These are phyloP conservation scores for Sclerotinia subarctica DNA, from an alignment of 2,329 filamentous ascomycete species.

Conservation along the genomic window DNA sequence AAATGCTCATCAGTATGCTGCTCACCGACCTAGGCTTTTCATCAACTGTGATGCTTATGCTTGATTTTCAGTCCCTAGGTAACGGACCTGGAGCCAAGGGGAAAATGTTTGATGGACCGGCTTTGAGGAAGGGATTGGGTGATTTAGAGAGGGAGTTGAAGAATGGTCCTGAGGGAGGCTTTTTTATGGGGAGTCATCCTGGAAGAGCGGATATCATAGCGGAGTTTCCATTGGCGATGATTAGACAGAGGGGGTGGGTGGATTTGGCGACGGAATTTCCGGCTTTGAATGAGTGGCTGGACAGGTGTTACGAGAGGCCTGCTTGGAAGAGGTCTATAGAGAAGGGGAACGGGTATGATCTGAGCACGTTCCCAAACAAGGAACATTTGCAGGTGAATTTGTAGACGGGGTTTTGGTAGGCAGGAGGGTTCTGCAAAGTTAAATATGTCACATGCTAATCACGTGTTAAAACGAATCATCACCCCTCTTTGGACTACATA, in stretches of 20 bases:
- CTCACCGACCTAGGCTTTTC: slow-evolving; percentile 27
- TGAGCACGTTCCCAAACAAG: slow-evolving; percentile 25
- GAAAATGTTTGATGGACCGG: slow-evolving; percentile 23
- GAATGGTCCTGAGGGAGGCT: slow-evolving; percentile 27
- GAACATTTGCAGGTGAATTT: not conserved
- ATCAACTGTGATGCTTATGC: slow-evolving; percentile 29
- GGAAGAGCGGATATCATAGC: slow-evolving; percentile 39
- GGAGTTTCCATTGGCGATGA: slow-evolving; percentile 36
- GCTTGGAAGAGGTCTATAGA: slow-evolving; percentile 35
- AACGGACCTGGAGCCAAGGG: slow-evolving; percentile 18
- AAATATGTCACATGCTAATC: not conserved
- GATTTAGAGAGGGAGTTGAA: slow-evolving; percentile 30
- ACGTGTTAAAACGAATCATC: accelerated
- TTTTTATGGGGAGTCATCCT: slow-evolving; percentile 33
- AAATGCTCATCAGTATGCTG: slow-evolving; percentile 31
- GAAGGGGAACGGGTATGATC: slow-evolving; percentile 38
- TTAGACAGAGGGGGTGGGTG: slow-evolving; percentile 35
- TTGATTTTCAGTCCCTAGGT: slow-evolving; percentile 26
- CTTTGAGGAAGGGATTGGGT: slow-evolving; percentile 23
- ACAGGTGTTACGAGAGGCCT: slow-evolving; percentile 32
- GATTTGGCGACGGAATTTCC: slow-evolving; percentile 37
- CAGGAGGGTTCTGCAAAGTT: no score
- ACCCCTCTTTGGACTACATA: not conserved
- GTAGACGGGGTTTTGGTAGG: not conserved
- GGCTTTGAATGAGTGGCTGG: slow-evolving; percentile 37